Base-by-base conservation (phyloP, 371 early-diverging fungal genomes). In the Catenaria anguillulae region DNA sequence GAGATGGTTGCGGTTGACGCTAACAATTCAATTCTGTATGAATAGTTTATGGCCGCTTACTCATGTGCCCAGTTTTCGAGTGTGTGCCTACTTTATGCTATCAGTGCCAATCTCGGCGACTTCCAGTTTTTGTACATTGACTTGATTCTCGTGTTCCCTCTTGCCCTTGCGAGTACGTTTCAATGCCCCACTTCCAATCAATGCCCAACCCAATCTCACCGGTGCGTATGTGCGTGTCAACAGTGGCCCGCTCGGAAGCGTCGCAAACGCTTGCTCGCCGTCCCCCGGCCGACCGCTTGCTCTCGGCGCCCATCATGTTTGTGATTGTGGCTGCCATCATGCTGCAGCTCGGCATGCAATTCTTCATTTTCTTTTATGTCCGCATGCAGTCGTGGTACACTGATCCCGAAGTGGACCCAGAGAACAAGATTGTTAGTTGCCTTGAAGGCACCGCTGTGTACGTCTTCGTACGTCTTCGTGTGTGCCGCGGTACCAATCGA, bases 401-500 rank as follows among this genome's bases (percentile, higher is more conserved):
- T 29, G 77, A 80, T 5, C 80, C 82, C 26, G 69, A 70, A 19
- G 76, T 77, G 42, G 79, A 86, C 64, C 82, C 86, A 4, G 82
- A 87, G 43, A 80, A 82, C 19, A 76, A 84, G 68, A 78, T 83
- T 52, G 85, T 91, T 52, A 64, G 65, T 46, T 81, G 87, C 62
- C 84, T 73, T 59, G 96, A 96, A 68, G 93, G 95, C 72, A 89
- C 93, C 5, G 83, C 79, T 4, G 75, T 98, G 58, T 98, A 97
- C 70, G 65, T 91, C 61, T 40, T 10, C 40, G 40, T 40, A 40
- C 17, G 5, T 40, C 40, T 40, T 40, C n/a, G n/a, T n/a, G n/a
- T n/a, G n/a, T n/a, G n/a, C n/a, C n/a, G n/a, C n/a, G n/a, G n/a
- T n/a, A n/a, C n/a, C 40, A 40, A 40, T 40, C 10, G 5, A 40